Conservation (phyloP, 306 rosid species). For the Spatholobus suberectus region DNA sequence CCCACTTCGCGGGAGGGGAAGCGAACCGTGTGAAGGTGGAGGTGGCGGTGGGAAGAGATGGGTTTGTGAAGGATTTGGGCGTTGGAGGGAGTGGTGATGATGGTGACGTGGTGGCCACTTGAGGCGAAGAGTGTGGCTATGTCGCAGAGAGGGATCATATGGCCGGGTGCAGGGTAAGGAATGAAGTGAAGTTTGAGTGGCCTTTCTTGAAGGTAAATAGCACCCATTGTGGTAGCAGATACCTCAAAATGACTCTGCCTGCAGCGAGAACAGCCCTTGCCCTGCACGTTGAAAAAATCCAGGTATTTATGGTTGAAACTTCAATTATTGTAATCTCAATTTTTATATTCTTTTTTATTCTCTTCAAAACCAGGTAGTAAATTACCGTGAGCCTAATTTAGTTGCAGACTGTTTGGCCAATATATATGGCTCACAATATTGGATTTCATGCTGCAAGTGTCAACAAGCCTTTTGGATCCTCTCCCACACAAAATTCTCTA, state of each 20-base stretch:
- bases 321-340: neutral
- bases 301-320: neutral
- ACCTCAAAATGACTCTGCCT: neutral
- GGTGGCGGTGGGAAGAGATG: neutral
- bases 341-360: no score
- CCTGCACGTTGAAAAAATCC: neutral
- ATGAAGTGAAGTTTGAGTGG: conserved; percentile 43
- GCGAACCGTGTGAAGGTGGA: neutral
- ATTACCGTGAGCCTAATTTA: no score
- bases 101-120: conserved; percentile 47
- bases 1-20: conserved; percentile 40
- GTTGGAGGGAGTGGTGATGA: conserved; percentile 50
- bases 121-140: conserved; percentile 47
- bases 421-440: no score
- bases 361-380: no score
- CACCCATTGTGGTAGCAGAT: conserved; percentile 11
- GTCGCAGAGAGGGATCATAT: conserved; percentile 45
- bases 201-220: neutral
- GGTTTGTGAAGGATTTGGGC: conserved; percentile 32
- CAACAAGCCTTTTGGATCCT: no score
- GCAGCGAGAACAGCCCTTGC: no score
- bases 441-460: no score
- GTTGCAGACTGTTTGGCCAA: no score
- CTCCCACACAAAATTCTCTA: no score
- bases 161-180: conserved; percentile 40